phyloP scores from a whole-genome alignment of 768 basidiomycete genomes.

The Rickenella mellea region DNA sequence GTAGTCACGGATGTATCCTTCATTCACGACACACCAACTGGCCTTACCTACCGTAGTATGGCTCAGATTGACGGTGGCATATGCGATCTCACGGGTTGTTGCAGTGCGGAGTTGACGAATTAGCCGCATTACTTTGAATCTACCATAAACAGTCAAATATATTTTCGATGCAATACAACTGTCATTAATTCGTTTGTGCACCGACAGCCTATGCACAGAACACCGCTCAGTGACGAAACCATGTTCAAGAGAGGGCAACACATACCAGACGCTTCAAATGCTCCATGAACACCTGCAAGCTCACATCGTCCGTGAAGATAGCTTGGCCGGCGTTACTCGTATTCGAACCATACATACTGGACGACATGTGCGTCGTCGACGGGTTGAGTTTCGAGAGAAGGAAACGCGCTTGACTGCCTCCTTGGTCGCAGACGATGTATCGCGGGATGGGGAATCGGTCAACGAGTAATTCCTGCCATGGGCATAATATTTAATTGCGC shows the following conservation, averaged over 20 bases:
- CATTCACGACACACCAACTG: no score
- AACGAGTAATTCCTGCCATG: constrained; percentile 72
- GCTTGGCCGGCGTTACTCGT: constrained; percentile 70
- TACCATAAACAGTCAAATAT: no score
- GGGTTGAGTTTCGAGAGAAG: constrained; percentile 93
- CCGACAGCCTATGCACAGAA: constrained; percentile 17
- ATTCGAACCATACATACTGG: constrained; percentile 79
- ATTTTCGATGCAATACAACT: no score
- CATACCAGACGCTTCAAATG: constrained; percentile 86
- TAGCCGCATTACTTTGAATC: no score
- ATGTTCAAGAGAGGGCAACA: constrained; percentile 6
- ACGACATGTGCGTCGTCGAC: constrained; percentile 94
- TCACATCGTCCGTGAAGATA: constrained; percentile 98
- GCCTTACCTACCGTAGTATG: no score
- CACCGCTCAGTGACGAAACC: neutral
- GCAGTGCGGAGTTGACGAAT: no score
- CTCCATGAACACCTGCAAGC: constrained; percentile 96
- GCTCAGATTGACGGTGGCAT: no score
- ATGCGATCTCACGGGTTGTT: no score
- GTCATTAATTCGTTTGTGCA: constrained; percentile 52
- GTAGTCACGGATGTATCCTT: no score
- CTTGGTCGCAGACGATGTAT: constrained; percentile 96
- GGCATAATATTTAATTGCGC: neutral
- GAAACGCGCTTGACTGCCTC: constrained; percentile 98
- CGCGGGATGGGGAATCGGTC: constrained; percentile 97